Evolutionary conservation across 176 grass and related monocot species (phyloP), one percentile per base, ranked within the genome.

Genomic region (Tuctoria greenei): DNA sequence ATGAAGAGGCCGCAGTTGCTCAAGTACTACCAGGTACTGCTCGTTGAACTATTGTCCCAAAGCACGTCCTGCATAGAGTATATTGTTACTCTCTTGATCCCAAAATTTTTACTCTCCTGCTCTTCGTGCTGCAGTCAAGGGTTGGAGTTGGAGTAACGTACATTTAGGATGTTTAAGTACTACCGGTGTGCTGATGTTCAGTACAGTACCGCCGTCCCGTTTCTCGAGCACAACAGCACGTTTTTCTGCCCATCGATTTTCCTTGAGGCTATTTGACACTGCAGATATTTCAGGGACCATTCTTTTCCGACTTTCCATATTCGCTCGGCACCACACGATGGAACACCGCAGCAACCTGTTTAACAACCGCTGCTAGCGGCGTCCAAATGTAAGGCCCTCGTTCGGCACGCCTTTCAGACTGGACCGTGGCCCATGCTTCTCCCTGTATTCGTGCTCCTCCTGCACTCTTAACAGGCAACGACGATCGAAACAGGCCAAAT

Each of bases 11-110:
- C 86, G 0, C 93, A 91, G 61, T 67, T 96, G 79, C 78, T 93
- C 37, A 96, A 93, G 82, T 84, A 92, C 81, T 96, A 96, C 73
- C 87, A 96, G 87, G 93, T 96, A 90, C 27, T 47, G 23, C 20
- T 44, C 46, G 17, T 70, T 50, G 21, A 54, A 46, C 51, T 74
- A 59, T 28, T 16, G 31, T 31, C 31, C 1, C 31, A 31, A n/a
- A 31, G 13, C 27, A 28, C 16, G 12, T 23, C 20, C 8, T 20
- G 11, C 71, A 35, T 57, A 65, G n/a, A n/a, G n/a, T n/a, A n/a
- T n/a, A n/a, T n/a, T n/a, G n/a, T n/a, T n/a, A n/a, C n/a, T n/a
- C n/a, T n/a, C n/a, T n/a, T n/a, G n/a, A n/a, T n/a, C n/a, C n/a
- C n/a, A n/a, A n/a, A n/a, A n/a, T n/a, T n/a, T n/a, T n/a, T n/a